Evolutionary conservation across 2,329 filamentous ascomycete genomes (phyloP), one percentile per base, ranked within the genome.

Genomic region (Parafenestella ontariensis): DNA sequence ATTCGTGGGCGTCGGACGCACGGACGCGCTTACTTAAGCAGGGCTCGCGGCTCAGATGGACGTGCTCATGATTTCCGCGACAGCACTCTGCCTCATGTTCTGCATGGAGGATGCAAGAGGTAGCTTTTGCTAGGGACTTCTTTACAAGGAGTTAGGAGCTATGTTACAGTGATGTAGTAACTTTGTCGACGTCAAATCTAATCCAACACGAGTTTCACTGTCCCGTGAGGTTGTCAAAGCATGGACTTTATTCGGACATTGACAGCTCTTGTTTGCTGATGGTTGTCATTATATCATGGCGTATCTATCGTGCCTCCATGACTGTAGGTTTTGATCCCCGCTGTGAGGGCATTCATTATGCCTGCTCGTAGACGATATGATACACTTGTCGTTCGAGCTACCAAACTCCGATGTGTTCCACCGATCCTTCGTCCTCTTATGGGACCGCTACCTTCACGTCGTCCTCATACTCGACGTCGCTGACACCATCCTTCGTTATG

Each of bases 401-500:
- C 52, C 31, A 33, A 52, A 49, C 34, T 49, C 49, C 54, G 18
- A 49, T 57, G 21, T 48, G 21, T 48, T 29, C 34, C 29, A 23
- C 40, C 37, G 23, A 15, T 24, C 21, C 29, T 37, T 13, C 10
- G 26, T 8, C 17, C 33, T 21, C 13, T 65, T 81, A 89, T 68
- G 86, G 83, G 65, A 81, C 78, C 77, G 84, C 85, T 33, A 89
- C 87, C 54, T 88, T 79, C 77, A 87, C 88, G 79, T 90, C 88
- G 74, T 96, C 91, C 74, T 94, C 89, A 76, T 92, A 96, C 61
- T 91, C 87, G 69, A 96, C 85, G 69, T 95, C 91, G 66, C 86
- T 82, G 59, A 99, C 89, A 10, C 96, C 95, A 68, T 98, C 92
- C 81, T 96, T 96, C 59, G 92, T 96, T 70, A 99, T 87, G 31